Conservation (phyloP, 169 alveolate species). For the Perkinsus marinus region DNA sequence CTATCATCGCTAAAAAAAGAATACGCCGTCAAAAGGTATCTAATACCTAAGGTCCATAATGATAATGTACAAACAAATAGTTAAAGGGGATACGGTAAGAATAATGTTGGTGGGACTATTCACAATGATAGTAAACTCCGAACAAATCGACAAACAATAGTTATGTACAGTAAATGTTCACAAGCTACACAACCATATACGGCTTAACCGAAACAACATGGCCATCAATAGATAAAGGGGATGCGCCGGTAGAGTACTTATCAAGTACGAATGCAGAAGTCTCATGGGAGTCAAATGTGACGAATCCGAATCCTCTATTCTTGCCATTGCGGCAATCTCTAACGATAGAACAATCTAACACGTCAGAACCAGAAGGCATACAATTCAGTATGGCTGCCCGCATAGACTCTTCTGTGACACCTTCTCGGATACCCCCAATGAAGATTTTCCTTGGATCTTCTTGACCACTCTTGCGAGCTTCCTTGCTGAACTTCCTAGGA, state of each 20-base stretch:
- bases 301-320: background rate
- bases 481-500: background rate
- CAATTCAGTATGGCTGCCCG: background rate
- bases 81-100: too few relatives aligned
- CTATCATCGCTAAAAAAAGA: too few relatives aligned
- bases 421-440: background rate
- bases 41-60: too few relatives aligned
- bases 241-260: background rate
- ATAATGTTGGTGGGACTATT: too few relatives aligned
- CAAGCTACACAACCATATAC: too few relatives aligned
- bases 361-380: background rate
- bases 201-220: background rate
- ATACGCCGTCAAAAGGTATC: too few relatives aligned
- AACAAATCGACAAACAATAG: too few relatives aligned
- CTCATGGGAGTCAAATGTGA: background rate
- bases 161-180: too few relatives aligned
- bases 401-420: background rate
- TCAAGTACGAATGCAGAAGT: background rate
- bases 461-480: background rate
- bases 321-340: background rate
- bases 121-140: too few relatives aligned
- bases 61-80: too few relatives aligned
- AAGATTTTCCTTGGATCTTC: background rate
- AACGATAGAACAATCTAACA: too few relatives aligned
- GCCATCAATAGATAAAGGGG: background rate